Percentiles rank a stretch among this genome's conserved stretches.
Conservation (phyloP, 2,329 filamentous ascomycete genomes). For the Monosporascus sp. region DNA sequence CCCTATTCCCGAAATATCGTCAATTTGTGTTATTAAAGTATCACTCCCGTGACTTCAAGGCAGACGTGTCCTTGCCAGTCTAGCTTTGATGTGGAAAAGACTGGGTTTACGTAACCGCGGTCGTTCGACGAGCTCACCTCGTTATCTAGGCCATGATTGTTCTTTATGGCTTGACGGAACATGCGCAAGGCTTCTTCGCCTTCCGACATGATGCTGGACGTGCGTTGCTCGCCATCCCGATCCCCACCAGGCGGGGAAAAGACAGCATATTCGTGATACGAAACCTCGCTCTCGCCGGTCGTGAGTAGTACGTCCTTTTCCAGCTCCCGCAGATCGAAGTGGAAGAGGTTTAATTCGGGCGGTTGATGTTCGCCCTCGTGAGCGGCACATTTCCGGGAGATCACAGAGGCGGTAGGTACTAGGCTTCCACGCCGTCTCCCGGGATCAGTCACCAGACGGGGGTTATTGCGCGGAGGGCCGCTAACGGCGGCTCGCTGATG, state of each 20-base stretch:
- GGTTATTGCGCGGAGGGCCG: constrained; percentile 12
- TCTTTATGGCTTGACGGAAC: constrained; percentile 20
- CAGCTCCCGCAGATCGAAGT: constrained; percentile 24
- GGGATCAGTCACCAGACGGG: constrained; percentile 15
- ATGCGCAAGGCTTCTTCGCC: constrained; percentile 21
- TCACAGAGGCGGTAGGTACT: constrained; percentile 11
- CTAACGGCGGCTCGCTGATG: constrained; percentile 13
- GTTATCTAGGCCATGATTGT: constrained; percentile 21
- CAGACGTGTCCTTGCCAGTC: not conserved
- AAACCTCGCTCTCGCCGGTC: constrained; percentile 19
- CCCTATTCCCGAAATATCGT: constrained; percentile 11
- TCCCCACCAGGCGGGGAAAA: constrained; percentile 16
- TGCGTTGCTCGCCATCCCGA: constrained; percentile 14
- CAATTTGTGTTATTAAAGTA: not conserved
- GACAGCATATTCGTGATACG: constrained; percentile 27
- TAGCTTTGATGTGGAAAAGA: not conserved
- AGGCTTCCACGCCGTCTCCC: constrained; percentile 23
- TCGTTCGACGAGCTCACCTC: constrained; percentile 14
- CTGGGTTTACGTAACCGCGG: not conserved
- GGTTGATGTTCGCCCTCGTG: constrained; percentile 8
- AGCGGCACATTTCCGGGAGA: constrained; percentile 4
- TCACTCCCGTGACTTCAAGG: not conserved
- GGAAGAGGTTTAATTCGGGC: constrained; percentile 23
- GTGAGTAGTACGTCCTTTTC: constrained; percentile 19
- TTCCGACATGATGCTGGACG: constrained; percentile 24